Base-by-base conservation (phyloP, 768 basidiomycete species). In the Lactarius sanguifluus region DNA sequence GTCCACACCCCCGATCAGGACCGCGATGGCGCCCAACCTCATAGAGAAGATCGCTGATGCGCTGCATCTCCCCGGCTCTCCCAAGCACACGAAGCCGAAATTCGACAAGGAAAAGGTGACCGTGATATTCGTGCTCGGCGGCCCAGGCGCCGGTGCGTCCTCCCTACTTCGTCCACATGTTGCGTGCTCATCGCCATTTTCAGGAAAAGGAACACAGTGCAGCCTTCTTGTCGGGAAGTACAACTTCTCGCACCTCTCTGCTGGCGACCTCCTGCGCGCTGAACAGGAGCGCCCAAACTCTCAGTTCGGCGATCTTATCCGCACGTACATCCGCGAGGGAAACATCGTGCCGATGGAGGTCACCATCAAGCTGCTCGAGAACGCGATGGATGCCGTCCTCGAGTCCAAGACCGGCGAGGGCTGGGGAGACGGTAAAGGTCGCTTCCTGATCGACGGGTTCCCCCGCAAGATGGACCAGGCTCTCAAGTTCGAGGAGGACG, bases 401-500 rank as follows among this genome's bases (percentile, higher is more conserved):
- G 71, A 61, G 54, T 71, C 78, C 38, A 77, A 83, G 73, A 64
- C 77, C 0, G 79, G 80, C 13, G 78, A 81, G 8, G 87, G 85
- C 25, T 95, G 93, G 94, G 76, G 75, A 10, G 79, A 84, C 38
- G 92, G 89, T 30, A 80, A 78, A 61, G 93, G 92, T 40, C 87
- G 94, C 56, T 99, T 98, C 82, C 82, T 98, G 72, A 88, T 99
- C 68, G 96, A 99, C 69, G 97, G 96, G 1, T 98, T 98, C 79
- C 97, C 96, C 62, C 85, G 96, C 67, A 95, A 98, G 82, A 95
- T 98, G 94, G 97, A 99, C 75, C 97, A 99, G 78, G 96, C 96
- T 0, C 67, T 89, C 73, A 87, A 88, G 75, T 99, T 98, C 74
- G 96, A 98, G 73, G 81, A 91, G 71, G 82, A 87, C 57, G 96